phyloP scores from a whole-genome alignment of 371 early-diverging fungal genomes.

The Sporodiniella umbellata region DNA sequence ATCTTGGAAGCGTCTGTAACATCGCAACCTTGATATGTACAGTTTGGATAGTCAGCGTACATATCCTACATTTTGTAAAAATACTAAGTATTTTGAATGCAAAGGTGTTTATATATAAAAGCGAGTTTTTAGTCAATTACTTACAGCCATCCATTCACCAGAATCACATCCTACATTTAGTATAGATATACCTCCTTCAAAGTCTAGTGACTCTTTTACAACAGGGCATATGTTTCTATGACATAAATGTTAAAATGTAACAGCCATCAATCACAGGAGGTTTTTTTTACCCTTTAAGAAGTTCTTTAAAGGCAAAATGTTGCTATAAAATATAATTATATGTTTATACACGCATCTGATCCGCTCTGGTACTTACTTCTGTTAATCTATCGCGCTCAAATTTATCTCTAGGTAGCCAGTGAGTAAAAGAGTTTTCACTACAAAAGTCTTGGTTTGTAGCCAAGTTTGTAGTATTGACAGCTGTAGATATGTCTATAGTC shows the following conservation, averaged over 20 bases:
- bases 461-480: too few species aligned
- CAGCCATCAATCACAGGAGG: background rate
- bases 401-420: constrained; percentile 19
- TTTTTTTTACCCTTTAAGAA: constrained; percentile 18
- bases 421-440: constrained; percentile 2
- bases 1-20: constrained; percentile 12
- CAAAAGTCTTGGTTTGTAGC: constrained; percentile 15
- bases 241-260: background rate
- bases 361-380: constrained; percentile 6
- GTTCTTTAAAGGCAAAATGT: constrained; percentile 35
- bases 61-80: constrained; percentile 30
- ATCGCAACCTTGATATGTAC: constrained; percentile 28
- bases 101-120: constrained; percentile 4
- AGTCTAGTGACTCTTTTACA: constrained; percentile 3
- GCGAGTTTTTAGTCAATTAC: too few species aligned
- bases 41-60: constrained; percentile 29
- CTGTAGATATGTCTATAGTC: too few species aligned
- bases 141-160: constrained; percentile 32
- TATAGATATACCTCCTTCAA: constrained; percentile 10
- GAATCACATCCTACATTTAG: constrained; percentile 42
- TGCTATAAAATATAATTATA: constrained; percentile 1
- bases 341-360: background rate
- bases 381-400: constrained; percentile 12
- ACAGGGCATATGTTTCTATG: background rate
- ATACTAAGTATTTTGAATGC: constrained; percentile 17